These are phyloP conservation scores for Trichoderma afroharzianum DNA, from an alignment of 2,329 filamentous ascomycete species.

Conservation along the genomic window DNA sequence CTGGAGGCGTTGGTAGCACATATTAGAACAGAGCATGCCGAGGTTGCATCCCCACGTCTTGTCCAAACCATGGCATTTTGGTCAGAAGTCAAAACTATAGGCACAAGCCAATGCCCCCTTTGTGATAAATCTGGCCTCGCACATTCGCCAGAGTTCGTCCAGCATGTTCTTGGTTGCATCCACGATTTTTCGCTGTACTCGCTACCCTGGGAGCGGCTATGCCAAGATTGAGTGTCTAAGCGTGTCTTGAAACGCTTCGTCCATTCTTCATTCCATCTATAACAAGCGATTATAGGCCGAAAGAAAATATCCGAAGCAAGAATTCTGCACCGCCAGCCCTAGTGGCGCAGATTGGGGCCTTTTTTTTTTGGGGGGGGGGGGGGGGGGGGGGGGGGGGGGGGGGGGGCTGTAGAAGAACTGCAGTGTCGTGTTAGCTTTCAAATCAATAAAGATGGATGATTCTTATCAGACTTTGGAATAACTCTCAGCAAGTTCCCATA, in stretches of 20 bases:
- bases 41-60: not conserved
- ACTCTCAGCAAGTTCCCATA: not conserved
- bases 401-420: too few relatives aligned
- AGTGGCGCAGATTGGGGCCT: too few relatives aligned
- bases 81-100: not conserved
- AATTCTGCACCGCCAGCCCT: too few relatives aligned
- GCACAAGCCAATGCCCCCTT: not conserved
- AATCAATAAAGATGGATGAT: not conserved
- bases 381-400: too few relatives aligned
- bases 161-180: not conserved
- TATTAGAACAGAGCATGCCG: not conserved
- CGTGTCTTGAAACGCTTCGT: too few relatives aligned
- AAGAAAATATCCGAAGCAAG: too few relatives aligned
- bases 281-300: too few relatives aligned
- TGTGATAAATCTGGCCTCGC: not conserved
- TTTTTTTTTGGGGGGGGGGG: too few relatives aligned
- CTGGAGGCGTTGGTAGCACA: rapidly evolving
- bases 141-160: not conserved
- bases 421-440: not conserved
- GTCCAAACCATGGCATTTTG: not conserved
- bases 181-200: not conserved
- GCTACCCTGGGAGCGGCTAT: not conserved
- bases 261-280: too few relatives aligned
- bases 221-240: not conserved
- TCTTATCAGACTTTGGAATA: not conserved